Percentiles rank a stretch among this genome's conserved stretches.
Evolutionary conservation across 257 asterid species (phyloP).

Genomic region (Anisodus tanguticus): DNA sequence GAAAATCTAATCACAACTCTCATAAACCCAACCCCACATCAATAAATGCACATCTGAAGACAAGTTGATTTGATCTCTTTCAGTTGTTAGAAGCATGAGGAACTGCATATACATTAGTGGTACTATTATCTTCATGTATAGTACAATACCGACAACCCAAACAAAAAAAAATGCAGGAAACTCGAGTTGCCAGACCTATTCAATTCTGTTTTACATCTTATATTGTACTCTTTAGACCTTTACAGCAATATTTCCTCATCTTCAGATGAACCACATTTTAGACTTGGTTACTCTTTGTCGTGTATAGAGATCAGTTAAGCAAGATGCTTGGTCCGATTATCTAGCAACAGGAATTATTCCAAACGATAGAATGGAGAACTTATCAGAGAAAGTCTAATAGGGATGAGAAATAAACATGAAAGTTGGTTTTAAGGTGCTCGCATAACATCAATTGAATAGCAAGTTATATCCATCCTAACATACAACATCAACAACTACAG

Average conservation of each 20-base stretch:
- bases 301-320: not conserved
- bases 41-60: slow-evolving; percentile 22
- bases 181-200: not conserved
- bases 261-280: slow-evolving; percentile 6
- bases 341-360: slow-evolving; percentile 12
- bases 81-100: not conserved
- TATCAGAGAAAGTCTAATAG: not conserved
- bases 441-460: not conserved
- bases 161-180: not conserved
- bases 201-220: slow-evolving; percentile 15
- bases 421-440: not conserved
- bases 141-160: not conserved
- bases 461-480: slow-evolving; percentile 17
- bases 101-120: not conserved
- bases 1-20: not conserved
- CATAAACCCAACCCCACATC: not conserved
- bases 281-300: not conserved
- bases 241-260: not conserved
- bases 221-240: not conserved
- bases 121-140: slow-evolving; percentile 3
- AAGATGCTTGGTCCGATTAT: not conserved
- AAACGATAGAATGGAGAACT: slow-evolving; percentile 4
- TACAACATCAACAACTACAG: slow-evolving; percentile 14
- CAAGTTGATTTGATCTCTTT: not conserved
- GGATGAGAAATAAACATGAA: slow-evolving; percentile 4